A percentile compares a stretch with the other conserved stretches of the same genome.
phyloP scores from a whole-genome alignment of 805 yeast species.

The Candida schatavii region DNA sequence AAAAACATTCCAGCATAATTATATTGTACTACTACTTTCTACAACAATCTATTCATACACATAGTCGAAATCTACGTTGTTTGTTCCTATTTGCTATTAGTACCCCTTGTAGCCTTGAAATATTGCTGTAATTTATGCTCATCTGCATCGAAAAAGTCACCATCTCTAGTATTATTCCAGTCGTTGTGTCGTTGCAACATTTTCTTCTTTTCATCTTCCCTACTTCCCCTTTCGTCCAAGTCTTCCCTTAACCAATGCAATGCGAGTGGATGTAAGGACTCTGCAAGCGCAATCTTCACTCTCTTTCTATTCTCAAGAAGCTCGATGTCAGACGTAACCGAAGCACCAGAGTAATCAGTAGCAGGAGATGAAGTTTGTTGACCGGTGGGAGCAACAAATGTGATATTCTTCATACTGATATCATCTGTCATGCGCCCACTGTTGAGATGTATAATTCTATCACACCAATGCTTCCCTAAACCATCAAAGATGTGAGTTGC shows the following conservation, averaged over 20 bases:
- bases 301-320: conserved; percentile 11
- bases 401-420: conserved; percentile 25
- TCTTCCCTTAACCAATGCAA: conserved; percentile 62
- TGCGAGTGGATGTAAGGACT: conserved; percentile 71
- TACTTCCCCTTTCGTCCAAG: conserved; percentile 50
- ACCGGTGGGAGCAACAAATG: conserved; percentile 25
- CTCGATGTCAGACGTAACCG: conserved; percentile 3
- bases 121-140: conserved; percentile 45
- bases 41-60: no score
- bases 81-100: neutral
- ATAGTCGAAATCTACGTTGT: no score
- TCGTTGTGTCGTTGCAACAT: conserved; percentile 49
- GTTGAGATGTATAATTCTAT: conserved; percentile 72
- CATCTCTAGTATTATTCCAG: conserved; percentile 45
- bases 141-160: conserved; percentile 43
- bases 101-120: conserved; percentile 49
- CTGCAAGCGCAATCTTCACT: conserved; percentile 40
- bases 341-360: no score
- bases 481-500: conserved; percentile 98
- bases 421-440: conserved; percentile 54
- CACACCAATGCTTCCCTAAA: conserved; percentile 79
- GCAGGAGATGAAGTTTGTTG: conserved; percentile 29
- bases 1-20: no score
- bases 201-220: conserved; percentile 43
- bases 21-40: no score